A percentile compares a stretch with the other conserved stretches of the same genome.
Evolutionary conservation across 192 early-diverging fungal species (phyloP).

Genomic region (Coemansia sp.): DNA sequence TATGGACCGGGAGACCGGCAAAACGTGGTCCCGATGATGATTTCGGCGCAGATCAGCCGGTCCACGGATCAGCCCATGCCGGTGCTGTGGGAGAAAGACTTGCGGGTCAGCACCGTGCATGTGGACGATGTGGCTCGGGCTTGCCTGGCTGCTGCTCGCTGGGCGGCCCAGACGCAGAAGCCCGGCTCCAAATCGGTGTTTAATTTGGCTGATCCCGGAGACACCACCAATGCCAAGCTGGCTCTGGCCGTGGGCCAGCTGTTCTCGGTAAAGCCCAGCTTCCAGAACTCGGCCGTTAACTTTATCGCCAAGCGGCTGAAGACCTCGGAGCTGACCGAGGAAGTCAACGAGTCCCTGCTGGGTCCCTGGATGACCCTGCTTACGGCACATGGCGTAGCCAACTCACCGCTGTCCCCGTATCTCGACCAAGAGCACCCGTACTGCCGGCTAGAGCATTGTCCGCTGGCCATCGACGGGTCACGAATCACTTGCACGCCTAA

Average conservation of each 20-base stretch:
- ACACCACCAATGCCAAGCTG: constrained; percentile 66
- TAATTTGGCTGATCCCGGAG: constrained; percentile 82
- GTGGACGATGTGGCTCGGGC: constrained; percentile 76
- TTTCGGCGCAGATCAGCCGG: constrained; percentile 87
- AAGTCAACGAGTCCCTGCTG: constrained; percentile 91
- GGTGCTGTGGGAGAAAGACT: constrained; percentile 87
- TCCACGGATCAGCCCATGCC: constrained; percentile 84
- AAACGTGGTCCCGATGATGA: constrained; percentile 80
- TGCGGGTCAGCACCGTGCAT: constrained; percentile 94
- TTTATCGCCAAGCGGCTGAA: constrained; percentile 61
- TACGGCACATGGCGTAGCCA: constrained; percentile 62
- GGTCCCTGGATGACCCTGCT: constrained; percentile 90
- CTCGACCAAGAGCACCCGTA: constrained; percentile 88
- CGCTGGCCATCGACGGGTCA: constrained; percentile 79
- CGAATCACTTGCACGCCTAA: constrained; percentile 70
- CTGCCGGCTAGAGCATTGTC: constrained; percentile 61
- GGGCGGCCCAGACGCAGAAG: background rate
- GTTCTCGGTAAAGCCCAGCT: constrained; percentile 29
- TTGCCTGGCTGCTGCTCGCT: constrained; percentile 55
- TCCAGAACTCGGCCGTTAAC: constrained; percentile 40
- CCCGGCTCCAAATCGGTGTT: constrained; percentile 52
- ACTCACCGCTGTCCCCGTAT: constrained; percentile 90
- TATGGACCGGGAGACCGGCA: constrained; percentile 78
- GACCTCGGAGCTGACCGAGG: constrained; percentile 81
- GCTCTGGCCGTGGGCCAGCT: constrained; percentile 26